phyloP scores from a whole-genome alignment of 345 rosid genomes.

The Arabidopsis suecica region DNA sequence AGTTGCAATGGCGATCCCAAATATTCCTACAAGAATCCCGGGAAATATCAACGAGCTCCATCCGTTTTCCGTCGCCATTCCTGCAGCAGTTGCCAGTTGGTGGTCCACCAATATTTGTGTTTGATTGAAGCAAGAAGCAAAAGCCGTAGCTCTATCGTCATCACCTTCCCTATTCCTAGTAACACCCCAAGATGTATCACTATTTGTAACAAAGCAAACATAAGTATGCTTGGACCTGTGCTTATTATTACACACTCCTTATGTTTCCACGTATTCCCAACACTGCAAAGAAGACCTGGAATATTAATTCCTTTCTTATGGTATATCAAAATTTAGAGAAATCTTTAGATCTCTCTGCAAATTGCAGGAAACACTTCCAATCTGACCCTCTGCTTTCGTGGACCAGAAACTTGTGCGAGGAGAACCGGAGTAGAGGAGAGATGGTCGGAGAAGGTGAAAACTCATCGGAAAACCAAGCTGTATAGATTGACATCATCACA shows the following conservation, averaged over 20 bases:
- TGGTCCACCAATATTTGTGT: constrained; percentile 84
- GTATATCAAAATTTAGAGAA: too few relatives aligned
- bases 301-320: too few relatives aligned
- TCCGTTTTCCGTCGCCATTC: constrained; percentile 82
- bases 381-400: too few relatives aligned
- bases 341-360: too few relatives aligned
- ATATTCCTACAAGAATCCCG: constrained; percentile 66
- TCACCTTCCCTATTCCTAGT: constrained; percentile 67
- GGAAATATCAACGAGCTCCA: constrained; percentile 66
- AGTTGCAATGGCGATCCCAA: constrained; percentile 67
- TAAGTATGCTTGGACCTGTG: constrained; percentile 78
- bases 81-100: constrained; percentile 83
- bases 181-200: constrained; percentile 60
- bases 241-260: constrained; percentile 57
- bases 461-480: too few relatives aligned
- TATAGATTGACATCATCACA: too few relatives aligned
- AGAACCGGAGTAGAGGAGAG: too few relatives aligned
- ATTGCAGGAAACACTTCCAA: too few relatives aligned
- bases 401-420: too few relatives aligned
- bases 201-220: constrained; percentile 69
- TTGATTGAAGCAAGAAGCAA: constrained; percentile 67
- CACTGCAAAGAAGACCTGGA: constrained; percentile 72
- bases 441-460: too few relatives aligned
- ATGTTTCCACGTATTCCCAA: constrained; percentile 76
- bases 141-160: constrained; percentile 57